Percentiles rank a stretch among this genome's conserved stretches.
Evolutionary conservation across 306 rosid genomes (phyloP).

Genomic region (Carpinus viminea): DNA sequence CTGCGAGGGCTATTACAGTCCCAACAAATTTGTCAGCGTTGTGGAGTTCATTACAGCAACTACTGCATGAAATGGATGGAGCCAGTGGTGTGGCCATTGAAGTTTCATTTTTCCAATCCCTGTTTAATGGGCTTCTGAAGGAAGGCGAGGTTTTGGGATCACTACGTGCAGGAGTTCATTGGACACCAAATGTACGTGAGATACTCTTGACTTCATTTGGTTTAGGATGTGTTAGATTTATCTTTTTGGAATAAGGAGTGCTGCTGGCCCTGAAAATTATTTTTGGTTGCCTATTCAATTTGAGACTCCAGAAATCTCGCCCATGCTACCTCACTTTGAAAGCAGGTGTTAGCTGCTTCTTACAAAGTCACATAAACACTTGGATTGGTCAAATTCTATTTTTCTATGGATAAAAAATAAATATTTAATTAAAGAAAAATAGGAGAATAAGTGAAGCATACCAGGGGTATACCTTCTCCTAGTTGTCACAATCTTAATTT

Average conservation of each 20-base stretch:
- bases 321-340: background rate
- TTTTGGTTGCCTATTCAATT: background rate
- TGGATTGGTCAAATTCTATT: background rate
- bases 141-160: slow-evolving; percentile 81
- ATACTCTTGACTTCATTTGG: slow-evolving; percentile 23
- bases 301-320: background rate
- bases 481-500: background rate
- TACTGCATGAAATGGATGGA: slow-evolving; percentile 86
- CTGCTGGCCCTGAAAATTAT: background rate
- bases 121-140: slow-evolving; percentile 82
- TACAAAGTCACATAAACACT: slow-evolving; percentile 1
- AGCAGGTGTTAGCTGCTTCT: slow-evolving; percentile 2
- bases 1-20: slow-evolving; percentile 75
- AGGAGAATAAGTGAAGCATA: background rate
- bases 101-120: slow-evolving; percentile 84
- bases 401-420: background rate
- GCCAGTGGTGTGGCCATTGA: slow-evolving; percentile 80
- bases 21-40: slow-evolving; percentile 72
- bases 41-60: slow-evolving; percentile 85
- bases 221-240: slow-evolving; percentile 1
- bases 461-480: background rate
- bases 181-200: slow-evolving; percentile 93
- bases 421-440: background rate
- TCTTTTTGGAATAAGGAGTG: background rate
- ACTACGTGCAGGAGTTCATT: slow-evolving; percentile 92